Conservation (phyloP, 2,329 filamentous ascomycete species). For the Cadophora luteo-olivacea region DNA sequence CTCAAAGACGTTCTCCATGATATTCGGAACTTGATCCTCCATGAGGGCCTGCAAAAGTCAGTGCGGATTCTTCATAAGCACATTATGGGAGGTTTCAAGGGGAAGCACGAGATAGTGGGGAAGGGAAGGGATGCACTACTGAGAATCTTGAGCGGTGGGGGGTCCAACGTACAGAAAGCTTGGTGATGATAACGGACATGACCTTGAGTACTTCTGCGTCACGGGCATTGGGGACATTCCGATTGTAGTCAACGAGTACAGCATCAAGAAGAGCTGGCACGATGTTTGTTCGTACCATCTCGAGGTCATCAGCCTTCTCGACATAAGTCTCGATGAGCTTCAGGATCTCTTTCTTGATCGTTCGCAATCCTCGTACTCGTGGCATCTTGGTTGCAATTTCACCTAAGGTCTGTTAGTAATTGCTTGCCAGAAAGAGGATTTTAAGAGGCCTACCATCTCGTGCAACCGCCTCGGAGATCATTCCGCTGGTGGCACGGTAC, state of each 20-base stretch:
- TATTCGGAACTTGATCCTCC: constrained; percentile 96
- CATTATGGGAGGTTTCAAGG: neutral
- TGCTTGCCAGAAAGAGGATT: neutral
- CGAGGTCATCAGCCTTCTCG: constrained; percentile 94
- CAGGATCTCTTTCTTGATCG: constrained; percentile 98
- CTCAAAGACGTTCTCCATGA: constrained; percentile 99
- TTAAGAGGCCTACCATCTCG: constrained; percentile 68
- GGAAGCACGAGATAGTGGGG: constrained; percentile 30
- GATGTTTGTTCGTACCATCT: constrained; percentile 91
- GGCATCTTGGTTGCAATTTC: constrained; percentile 97
- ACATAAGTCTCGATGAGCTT: constrained; percentile 99
- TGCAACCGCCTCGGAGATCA: constrained; percentile 92
- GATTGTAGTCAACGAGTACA: constrained; percentile 94
- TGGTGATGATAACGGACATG: constrained; percentile 96
- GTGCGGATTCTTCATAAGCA: constrained; percentile 34
- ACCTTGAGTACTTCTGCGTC: constrained; percentile 97
- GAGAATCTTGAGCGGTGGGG: constrained; percentile 54
- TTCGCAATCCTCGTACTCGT: constrained; percentile 90
- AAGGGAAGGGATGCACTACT: constrained; percentile 45
- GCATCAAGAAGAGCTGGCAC: constrained; percentile 95
- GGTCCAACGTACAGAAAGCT: constrained; percentile 84
- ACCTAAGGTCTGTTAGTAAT: constrained; percentile 57
- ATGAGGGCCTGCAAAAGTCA: constrained; percentile 74
- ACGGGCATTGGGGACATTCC: constrained; percentile 92
- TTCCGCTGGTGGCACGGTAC: constrained; percentile 95